Percentiles rank a stretch among this genome's conserved stretches.
phyloP scores from a whole-genome alignment of 2,329 filamentous ascomycete genomes.

The Nothophoma quercina region DNA sequence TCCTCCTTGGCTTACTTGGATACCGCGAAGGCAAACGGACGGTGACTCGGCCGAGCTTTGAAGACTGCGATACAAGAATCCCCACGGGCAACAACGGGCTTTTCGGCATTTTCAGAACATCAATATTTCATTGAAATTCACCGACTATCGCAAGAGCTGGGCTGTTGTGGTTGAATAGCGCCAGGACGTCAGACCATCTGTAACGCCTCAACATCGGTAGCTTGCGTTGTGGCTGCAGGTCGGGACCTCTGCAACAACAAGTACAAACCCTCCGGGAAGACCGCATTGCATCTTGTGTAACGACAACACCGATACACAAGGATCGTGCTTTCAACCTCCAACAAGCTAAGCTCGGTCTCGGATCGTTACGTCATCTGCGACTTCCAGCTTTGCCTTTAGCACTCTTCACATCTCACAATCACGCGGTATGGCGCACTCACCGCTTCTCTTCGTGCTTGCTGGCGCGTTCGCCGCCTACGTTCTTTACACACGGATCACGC shows the following conservation, averaged over 20 bases:
- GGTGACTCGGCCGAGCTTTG: background rate
- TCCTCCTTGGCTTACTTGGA: background rate
- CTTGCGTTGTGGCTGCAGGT: background rate
- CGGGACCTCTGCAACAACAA: background rate
- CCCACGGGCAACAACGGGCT: background rate
- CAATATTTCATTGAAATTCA: no score
- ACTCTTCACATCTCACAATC: background rate
- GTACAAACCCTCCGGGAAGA: background rate
- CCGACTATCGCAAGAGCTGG: background rate
- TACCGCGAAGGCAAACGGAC: background rate
- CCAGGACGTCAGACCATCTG: background rate
- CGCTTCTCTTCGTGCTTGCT: conserved; percentile 38
- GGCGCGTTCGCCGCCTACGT: conserved; percentile 46
- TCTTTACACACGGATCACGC: conserved; percentile 42
- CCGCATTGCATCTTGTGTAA: background rate
- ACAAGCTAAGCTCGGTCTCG: background rate
- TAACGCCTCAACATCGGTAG: background rate
- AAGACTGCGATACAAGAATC: background rate
- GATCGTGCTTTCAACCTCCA: background rate
- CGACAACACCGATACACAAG: background rate
- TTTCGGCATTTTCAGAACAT: background rate
- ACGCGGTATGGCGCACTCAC: conserved; percentile 33
- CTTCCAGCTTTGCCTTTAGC: background rate
- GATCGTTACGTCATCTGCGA: background rate
- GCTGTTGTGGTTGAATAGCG: background rate